These are phyloP conservation scores for Linum lewisii DNA, from an alignment of 345 rosid genomes.

Conservation along the genomic window DNA sequence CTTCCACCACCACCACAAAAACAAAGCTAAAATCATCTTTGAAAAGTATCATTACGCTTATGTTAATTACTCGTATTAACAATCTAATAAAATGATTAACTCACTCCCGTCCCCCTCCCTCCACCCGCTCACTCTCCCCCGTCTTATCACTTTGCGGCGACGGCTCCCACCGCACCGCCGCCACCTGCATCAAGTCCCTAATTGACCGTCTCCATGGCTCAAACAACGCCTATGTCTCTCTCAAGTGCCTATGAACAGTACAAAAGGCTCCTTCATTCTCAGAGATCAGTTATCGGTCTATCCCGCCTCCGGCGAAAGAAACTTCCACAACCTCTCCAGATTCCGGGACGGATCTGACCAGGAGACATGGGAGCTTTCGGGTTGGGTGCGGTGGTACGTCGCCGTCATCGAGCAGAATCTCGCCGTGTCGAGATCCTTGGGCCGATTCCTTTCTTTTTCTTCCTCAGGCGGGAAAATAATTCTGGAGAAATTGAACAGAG, in stretches of 20 bases:
- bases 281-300: conserved; percentile 34
- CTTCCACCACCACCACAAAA: too few relatives aligned
- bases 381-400: too few relatives aligned
- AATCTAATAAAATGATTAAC: too few relatives aligned
- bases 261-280: conserved; percentile 39
- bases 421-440: conserved; percentile 30
- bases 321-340: conserved; percentile 32
- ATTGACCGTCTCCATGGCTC: conserved; percentile 38
- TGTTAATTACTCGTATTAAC: too few relatives aligned
- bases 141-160: conserved; percentile 24
- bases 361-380: too few relatives aligned
- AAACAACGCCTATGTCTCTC: conserved; percentile 32
- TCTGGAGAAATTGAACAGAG: too few relatives aligned
- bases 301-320: conserved; percentile 33
- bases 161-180: conserved; percentile 23
- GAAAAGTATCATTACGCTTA: too few relatives aligned
- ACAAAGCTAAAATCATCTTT: too few relatives aligned
- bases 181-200: conserved; percentile 30
- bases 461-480: conserved; percentile 10
- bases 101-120: conserved; percentile 24
- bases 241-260: conserved; percentile 40
- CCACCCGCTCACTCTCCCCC: conserved; percentile 24
- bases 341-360: conserved; percentile 28
- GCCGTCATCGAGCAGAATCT: conserved; percentile 33
- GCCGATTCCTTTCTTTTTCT: conserved; percentile 18